Percentiles rank a stretch among this genome's conserved stretches.
Conservation (phyloP, 2,329 filamentous ascomycete genomes). For the Fusarium fracticaudum region DNA sequence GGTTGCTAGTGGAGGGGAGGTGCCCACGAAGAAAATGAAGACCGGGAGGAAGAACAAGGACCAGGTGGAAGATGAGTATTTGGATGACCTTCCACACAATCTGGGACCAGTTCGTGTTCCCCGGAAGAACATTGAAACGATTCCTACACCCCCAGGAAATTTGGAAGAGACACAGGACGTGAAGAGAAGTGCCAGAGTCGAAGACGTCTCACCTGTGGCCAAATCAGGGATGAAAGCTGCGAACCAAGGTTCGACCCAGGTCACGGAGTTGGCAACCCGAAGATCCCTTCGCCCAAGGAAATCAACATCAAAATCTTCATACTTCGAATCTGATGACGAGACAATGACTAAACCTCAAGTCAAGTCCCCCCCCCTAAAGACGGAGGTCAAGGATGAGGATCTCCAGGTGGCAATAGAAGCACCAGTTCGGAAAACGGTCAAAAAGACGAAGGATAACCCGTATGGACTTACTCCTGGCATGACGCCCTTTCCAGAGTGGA, state of each 20-base stretch:
- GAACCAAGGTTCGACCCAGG: neutral
- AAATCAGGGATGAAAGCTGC: neutral
- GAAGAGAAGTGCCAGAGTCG: neutral
- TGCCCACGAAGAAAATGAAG: slow-evolving; percentile 14
- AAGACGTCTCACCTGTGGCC: neutral
- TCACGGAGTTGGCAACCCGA: neutral
- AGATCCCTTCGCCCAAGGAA: slow-evolving; percentile 27
- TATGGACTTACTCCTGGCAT: slow-evolving; percentile 43
- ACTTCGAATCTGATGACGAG: slow-evolving; percentile 38
- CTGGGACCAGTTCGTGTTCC: slow-evolving; percentile 16
- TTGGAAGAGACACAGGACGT: neutral
- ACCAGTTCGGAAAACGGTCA: slow-evolving; percentile 26
- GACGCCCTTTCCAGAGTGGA: slow-evolving; percentile 42
- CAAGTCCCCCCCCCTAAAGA: slow-evolving; percentile 10
- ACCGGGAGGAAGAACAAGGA: neutral
- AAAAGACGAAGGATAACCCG: slow-evolving; percentile 41
- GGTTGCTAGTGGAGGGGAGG: neutral
- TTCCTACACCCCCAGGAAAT: neutral
- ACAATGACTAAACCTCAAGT: neutral
- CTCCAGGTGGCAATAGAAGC: neutral
- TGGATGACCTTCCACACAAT: slow-evolving; percentile 34
- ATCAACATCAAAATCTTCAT: slow-evolving; percentile 21
- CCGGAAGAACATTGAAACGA: slow-evolving; percentile 1
- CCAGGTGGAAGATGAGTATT: neutral
- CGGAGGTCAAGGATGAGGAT: slow-evolving; percentile 22